These are phyloP conservation scores for Bertia moriformis DNA, from an alignment of 2,329 filamentous ascomycete species.

Conservation along the genomic window DNA sequence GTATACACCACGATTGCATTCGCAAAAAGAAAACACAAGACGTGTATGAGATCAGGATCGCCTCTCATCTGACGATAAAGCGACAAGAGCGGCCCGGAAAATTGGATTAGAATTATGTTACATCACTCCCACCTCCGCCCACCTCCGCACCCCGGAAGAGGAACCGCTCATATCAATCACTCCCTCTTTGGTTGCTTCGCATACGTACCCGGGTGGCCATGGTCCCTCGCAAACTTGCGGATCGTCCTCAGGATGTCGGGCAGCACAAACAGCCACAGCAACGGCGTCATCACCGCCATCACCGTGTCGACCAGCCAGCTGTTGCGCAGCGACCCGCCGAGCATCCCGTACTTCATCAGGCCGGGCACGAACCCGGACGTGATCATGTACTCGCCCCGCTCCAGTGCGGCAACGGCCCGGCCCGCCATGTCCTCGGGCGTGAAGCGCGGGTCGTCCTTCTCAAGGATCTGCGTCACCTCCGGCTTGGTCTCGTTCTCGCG, in stretches of 20 bases:
- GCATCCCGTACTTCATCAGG: constrained; percentile 49
- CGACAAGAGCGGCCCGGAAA: too few relatives aligned
- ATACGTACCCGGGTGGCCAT: constrained; percentile 41
- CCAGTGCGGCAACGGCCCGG: constrained; percentile 56
- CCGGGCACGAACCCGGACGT: constrained; percentile 60
- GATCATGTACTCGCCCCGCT: constrained; percentile 67
- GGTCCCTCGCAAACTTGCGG: constrained; percentile 34
- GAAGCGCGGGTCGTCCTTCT: constrained; percentile 69
- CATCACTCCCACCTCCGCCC: too few relatives aligned
- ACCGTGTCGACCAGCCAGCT: constrained; percentile 45
- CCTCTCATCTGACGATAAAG: too few relatives aligned
- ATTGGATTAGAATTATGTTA: too few relatives aligned
- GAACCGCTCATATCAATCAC: too few relatives aligned
- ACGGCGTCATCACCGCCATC: constrained; percentile 32
- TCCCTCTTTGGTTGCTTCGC: constrained; percentile 14
- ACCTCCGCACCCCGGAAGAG: too few relatives aligned
- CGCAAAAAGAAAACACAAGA: too few relatives aligned
- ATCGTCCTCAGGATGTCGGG: constrained; percentile 43
- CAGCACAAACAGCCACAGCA: constrained; percentile 44
- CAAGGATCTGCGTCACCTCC: constrained; percentile 61
- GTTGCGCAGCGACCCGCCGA: constrained; percentile 41
- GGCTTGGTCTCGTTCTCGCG: constrained; percentile 70
- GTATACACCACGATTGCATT: too few relatives aligned
- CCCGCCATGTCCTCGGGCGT: constrained; percentile 65
- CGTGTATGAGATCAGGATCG: too few relatives aligned